phyloP scores from a whole-genome alignment of 139 green algal species.

The Ettlia oleoabundans region DNA sequence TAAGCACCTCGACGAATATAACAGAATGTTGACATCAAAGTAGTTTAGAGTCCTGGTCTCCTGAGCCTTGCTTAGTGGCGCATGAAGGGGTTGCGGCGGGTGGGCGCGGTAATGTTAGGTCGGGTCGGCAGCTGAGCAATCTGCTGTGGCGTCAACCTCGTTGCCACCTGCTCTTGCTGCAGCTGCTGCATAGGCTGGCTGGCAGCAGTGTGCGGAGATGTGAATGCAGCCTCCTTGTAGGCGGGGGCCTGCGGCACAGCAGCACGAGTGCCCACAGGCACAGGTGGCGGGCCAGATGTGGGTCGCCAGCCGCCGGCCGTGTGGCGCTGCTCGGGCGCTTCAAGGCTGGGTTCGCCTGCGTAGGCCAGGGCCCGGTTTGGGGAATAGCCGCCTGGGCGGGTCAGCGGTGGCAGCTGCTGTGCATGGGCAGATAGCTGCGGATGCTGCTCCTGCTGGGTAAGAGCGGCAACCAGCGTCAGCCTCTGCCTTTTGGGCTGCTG shows the following conservation, averaged over 20 bases:
- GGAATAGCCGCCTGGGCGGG: too few species aligned
- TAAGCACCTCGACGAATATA: too few species aligned
- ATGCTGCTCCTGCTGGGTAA: not conserved
- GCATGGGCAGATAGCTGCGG: not conserved
- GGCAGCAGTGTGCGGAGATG: not conserved
- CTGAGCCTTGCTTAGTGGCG: not conserved
- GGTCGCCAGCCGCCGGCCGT: not conserved
- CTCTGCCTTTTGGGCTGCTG: not conserved
- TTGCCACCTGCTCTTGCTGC: not conserved
- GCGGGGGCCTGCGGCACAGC: too few species aligned
- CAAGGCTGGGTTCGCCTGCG: too few species aligned
- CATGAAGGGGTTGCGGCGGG: not conserved
- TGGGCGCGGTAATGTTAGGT: not conserved
- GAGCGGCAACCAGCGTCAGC: not conserved
- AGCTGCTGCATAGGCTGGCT: not conserved
- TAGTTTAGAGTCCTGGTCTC: not conserved
- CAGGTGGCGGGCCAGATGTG: not conserved
- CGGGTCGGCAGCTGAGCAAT: not conserved
- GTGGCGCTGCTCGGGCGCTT: not conserved
- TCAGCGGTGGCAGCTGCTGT: too few species aligned
- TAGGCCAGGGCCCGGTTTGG: too few species aligned
- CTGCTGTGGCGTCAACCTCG: not conserved
- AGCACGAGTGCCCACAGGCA: too few species aligned
- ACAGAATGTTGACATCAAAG: too few species aligned
- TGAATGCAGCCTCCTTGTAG: not conserved